Percentiles rank a stretch among this genome's conserved stretches.
Conservation (phyloP, 129 eudicot species). For the Artemisia tridentata region DNA sequence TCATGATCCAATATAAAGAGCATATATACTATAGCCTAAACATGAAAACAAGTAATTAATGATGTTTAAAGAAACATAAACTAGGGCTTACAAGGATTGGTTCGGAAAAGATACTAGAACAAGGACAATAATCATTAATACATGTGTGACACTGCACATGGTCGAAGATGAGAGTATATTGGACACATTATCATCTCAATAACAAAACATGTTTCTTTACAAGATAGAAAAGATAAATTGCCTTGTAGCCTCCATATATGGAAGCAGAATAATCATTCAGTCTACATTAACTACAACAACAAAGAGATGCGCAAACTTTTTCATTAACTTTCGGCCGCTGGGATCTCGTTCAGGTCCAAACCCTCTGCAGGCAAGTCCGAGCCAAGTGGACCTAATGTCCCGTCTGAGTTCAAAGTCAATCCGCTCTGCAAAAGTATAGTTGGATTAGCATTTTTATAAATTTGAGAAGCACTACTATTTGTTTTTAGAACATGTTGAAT, state of each 20-base stretch:
- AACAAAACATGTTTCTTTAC: constrained; percentile 3
- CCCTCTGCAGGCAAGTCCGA: constrained; percentile 72
- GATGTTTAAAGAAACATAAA: too few species aligned
- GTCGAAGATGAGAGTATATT: neutral
- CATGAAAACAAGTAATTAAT: too few species aligned
- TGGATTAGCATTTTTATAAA: neutral
- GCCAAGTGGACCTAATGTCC: constrained; percentile 53
- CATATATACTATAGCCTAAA: too few species aligned
- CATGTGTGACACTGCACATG: neutral
- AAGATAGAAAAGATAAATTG: neutral
- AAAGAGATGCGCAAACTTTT: constrained; percentile 6
- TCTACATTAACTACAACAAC: constrained; percentile 17
- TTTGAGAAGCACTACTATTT: neutral
- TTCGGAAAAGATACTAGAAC: too few species aligned
- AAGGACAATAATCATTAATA: too few species aligned
- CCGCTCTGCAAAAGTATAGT: constrained; percentile 48
- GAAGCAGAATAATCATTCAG: neutral
- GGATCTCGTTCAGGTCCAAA: constrained; percentile 59
- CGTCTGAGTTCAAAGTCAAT: constrained; percentile 58
- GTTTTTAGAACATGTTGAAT: neutral
- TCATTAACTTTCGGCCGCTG: constrained; percentile 42
- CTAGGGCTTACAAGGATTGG: too few species aligned
- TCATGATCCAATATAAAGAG: too few species aligned
- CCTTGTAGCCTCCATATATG: neutral
- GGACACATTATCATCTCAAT: neutral